Evolutionary conservation across 306 rosid species (phyloP).

Genomic region (Cicer arietinum): DNA sequence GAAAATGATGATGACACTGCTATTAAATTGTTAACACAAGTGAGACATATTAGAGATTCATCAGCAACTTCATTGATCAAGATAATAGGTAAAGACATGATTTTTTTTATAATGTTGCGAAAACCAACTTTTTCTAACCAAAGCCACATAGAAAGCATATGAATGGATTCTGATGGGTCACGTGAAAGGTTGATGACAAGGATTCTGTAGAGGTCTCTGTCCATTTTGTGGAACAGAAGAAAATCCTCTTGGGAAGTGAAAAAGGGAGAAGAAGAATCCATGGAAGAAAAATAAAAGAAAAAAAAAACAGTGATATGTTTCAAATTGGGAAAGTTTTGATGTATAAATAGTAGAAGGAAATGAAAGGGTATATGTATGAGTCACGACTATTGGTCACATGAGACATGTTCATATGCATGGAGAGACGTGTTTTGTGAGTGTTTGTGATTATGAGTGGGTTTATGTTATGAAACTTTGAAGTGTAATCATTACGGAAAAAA

Average conservation of each 20-base stretch:
- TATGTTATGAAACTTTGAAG: neutral
- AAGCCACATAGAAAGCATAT: constrained; percentile 65
- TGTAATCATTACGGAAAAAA: neutral
- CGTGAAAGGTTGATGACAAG: constrained; percentile 55
- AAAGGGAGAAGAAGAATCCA: constrained; percentile 8
- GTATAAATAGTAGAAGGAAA: neutral
- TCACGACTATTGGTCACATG: constrained; percentile 6
- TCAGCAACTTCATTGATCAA: constrained; percentile 70
- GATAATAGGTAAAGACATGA: constrained; percentile 48
- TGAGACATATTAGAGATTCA: constrained; percentile 59
- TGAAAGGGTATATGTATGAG: neutral
- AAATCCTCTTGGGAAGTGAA: constrained; percentile 51
- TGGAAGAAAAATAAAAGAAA: neutral
- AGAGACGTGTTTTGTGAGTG: constrained; percentile 1
- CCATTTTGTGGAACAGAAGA: constrained; percentile 57
- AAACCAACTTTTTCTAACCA: constrained; percentile 75
- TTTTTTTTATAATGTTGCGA: constrained; percentile 47
- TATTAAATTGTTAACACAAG: constrained; percentile 35
- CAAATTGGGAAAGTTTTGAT: neutral
- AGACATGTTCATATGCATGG: neutral
- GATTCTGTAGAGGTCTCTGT: constrained; percentile 59
- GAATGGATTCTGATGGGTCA: constrained; percentile 69
- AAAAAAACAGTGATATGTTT: neutral
- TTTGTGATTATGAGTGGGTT: neutral
- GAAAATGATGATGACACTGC: neutral